Conservation (phyloP, 331 rosid genomes). For the Spiraea crenata region DNA sequence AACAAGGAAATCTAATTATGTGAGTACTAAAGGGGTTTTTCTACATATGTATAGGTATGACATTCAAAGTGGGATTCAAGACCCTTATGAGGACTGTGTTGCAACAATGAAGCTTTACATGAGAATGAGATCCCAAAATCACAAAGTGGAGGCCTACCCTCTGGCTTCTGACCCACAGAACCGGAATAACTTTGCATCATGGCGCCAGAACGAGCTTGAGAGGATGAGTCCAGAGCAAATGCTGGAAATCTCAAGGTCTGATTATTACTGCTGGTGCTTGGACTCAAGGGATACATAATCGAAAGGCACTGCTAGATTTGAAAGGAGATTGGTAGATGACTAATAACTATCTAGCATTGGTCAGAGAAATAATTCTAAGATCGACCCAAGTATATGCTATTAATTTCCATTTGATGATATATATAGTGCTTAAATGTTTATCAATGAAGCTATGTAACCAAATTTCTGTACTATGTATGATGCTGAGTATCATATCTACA, state of each 20-base stretch:
- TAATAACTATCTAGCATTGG: too few species aligned
- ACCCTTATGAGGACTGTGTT: constrained; percentile 86
- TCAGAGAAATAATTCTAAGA: not conserved
- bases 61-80: constrained; percentile 82
- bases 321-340: not conserved
- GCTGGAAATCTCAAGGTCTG: constrained; percentile 80
- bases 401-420: too few species aligned
- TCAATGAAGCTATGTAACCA: too few species aligned
- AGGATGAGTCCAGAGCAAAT: constrained; percentile 82
- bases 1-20: not conserved
- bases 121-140: constrained; percentile 75
- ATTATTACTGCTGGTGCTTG: constrained; percentile 96
- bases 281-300: constrained; percentile 42
- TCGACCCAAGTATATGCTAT: not conserved
- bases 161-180: constrained; percentile 70
- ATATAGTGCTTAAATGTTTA: too few species aligned
- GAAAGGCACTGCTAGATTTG: not conserved
- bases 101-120: constrained; percentile 76
- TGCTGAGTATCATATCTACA: too few species aligned
- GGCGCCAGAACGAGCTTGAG: constrained; percentile 81
- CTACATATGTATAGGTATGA: constrained; percentile 49
- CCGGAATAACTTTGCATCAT: constrained; percentile 59
- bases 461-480: too few species aligned
- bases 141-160: constrained; percentile 59
- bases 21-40: not conserved